phyloP scores from a whole-genome alignment of 2,329 filamentous ascomycete genomes.

The Cryphonectria nitschkei region DNA sequence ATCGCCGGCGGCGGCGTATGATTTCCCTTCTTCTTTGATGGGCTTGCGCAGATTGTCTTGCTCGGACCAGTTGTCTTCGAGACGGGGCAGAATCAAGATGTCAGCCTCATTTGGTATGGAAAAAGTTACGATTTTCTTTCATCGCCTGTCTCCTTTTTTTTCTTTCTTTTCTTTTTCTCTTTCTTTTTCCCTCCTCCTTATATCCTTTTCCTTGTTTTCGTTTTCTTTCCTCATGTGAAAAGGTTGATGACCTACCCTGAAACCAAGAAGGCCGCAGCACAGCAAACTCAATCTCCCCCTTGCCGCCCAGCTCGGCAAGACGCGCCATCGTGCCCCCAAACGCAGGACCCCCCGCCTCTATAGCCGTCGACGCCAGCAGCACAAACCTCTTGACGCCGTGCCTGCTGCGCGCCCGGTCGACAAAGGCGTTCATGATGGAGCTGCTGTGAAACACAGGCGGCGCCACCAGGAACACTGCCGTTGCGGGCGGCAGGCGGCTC shows the following conservation, averaged over 20 bases:
- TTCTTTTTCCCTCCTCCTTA: no score
- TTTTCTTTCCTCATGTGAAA: not conserved
- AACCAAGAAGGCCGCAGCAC: conserved; percentile 54
- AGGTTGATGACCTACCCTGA: conserved; percentile 29
- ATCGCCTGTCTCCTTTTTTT: not conserved
- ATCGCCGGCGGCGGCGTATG: conserved; percentile 47
- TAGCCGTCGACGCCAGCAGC: conserved; percentile 44
- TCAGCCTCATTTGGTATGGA: not conserved
- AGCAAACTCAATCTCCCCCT: conserved; percentile 45
- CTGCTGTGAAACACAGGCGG: conserved; percentile 40
- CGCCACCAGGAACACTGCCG: conserved; percentile 46
- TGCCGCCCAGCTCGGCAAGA: conserved; percentile 41
- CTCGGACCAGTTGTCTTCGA: conserved; percentile 50
- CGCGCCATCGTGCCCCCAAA: conserved; percentile 45
- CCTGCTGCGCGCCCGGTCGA: conserved; percentile 44
- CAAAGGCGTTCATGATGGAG: conserved; percentile 43
- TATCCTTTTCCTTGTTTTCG: not conserved
- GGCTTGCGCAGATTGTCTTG: conserved; percentile 32
- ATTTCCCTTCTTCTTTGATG: conserved; percentile 44
- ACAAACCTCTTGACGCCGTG: conserved; percentile 48
- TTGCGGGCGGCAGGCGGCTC: conserved; percentile 33
- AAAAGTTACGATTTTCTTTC: no score
- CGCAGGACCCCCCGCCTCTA: conserved; percentile 41
- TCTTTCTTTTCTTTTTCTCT: not conserved
- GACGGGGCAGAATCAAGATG: not conserved